These are phyloP conservation scores for Quercus alba DNA, from an alignment of 306 rosid species.

Conservation along the genomic window DNA sequence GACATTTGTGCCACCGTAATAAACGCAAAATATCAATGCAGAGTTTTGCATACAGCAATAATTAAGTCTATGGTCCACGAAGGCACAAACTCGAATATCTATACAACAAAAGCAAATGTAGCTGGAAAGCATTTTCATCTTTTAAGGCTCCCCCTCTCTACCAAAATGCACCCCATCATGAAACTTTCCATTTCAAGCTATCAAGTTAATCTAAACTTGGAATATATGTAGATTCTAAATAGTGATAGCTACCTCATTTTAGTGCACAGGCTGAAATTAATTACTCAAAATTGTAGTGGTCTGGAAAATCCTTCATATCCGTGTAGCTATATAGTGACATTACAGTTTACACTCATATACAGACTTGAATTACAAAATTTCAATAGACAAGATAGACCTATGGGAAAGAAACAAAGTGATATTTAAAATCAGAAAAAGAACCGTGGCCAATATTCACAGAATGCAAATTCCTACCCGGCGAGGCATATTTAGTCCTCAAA, in stretches of 20 bases:
- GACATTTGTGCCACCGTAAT: no score
- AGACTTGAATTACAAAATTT: conserved; percentile 29
- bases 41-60: no score
- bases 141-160: no score
- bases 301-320: conserved; percentile 11
- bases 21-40: no score
- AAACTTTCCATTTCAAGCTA: no score
- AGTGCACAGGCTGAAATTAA: not conserved
- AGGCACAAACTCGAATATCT: no score
- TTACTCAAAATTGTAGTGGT: conserved; percentile 18
- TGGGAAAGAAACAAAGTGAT: conserved; percentile 27
- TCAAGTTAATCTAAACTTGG: no score
- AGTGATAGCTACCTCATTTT: not conserved
- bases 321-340: conserved; percentile 19
- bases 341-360: conserved; percentile 43
- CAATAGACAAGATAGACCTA: conserved; percentile 26
- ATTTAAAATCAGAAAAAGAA: conserved; percentile 3
- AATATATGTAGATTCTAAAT: not conserved
- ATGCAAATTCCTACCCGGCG: conserved; percentile 17
- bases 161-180: no score
- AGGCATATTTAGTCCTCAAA: not conserved
- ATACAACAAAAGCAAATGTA: no score
- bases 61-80: no score
- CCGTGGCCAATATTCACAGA: conserved; percentile 21
- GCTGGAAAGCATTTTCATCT: no score